phyloP scores from a whole-genome alignment of 2,329 filamentous ascomycete genomes.

The Sarocladium strictum region DNA sequence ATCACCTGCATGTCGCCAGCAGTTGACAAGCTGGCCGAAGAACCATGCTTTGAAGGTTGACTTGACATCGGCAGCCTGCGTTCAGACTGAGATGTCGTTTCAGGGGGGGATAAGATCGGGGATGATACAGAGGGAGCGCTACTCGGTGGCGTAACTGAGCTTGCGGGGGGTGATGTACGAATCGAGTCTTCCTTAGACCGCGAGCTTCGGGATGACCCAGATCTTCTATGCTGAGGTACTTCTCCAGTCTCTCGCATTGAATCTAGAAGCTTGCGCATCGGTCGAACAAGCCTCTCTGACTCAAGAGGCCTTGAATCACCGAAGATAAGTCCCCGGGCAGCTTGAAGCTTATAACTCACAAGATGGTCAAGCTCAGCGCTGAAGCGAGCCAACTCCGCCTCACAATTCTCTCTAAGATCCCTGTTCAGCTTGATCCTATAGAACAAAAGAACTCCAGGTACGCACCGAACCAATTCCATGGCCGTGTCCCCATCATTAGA shows the following conservation, averaged over 20 bases:
- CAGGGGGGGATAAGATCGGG: neutral
- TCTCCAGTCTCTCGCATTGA: neutral
- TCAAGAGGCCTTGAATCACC: neutral
- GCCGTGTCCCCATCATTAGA: neutral
- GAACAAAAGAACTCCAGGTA: too few relatives aligned
- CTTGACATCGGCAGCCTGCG: neutral
- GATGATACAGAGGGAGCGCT: neutral
- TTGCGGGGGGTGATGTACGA: neutral
- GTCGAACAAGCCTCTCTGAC: neutral
- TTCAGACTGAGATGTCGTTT: neutral
- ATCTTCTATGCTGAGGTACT: neutral
- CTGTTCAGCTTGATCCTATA: too few relatives aligned
- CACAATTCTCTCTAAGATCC: too few relatives aligned
- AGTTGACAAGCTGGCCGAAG: neutral
- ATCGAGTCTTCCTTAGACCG: too few relatives aligned
- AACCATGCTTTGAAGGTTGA: neutral
- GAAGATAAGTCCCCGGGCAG: neutral
- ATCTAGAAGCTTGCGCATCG: neutral
- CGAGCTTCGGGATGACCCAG: neutral
- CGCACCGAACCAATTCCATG: neutral
- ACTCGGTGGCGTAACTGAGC: neutral
- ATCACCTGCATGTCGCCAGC: neutral
- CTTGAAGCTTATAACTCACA: neutral
- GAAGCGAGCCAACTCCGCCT: too few relatives aligned
- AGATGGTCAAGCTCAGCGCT: too few relatives aligned